Evolutionary conservation across 2,329 filamentous ascomycete genomes (phyloP).

Genomic region (Laburnicola sp.): DNA sequence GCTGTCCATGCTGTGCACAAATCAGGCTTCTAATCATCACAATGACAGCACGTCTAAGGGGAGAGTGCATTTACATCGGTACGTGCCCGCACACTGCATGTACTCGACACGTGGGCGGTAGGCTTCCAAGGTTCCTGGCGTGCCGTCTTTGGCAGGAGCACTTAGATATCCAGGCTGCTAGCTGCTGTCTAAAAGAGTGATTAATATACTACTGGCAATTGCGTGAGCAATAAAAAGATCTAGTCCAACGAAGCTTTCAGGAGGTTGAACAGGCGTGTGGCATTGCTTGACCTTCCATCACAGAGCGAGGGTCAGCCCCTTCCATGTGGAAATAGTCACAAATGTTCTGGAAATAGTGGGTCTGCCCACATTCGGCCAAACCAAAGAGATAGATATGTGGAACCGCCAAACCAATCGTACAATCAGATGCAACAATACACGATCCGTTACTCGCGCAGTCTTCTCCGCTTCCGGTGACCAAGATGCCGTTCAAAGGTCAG

Average conservation of each 20-base stretch:
- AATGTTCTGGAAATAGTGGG: not conserved
- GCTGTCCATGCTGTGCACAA: not conserved
- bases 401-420: conserved; percentile 13
- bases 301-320: not conserved
- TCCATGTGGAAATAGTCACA: not conserved
- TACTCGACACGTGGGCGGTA: no score
- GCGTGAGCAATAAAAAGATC: conserved; percentile 28
- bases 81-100: no score
- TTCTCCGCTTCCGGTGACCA: conserved; percentile 28
- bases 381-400: not conserved
- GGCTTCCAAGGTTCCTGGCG: no score
- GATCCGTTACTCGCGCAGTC: conserved; percentile 14
- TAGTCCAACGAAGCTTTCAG: conserved; percentile 23
- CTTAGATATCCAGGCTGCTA: no score
- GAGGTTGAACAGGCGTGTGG: conserved; percentile 5
- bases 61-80: no score
- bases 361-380: conserved; percentile 2
- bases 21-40: no score
- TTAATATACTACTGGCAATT: conserved; percentile 15
- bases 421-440: conserved; percentile 23
- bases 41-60: no score
- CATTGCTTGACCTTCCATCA: not conserved
- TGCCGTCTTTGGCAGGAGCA: no score
- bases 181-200: conserved; percentile 5
- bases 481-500: conserved; percentile 17